A percentile compares a stretch with the other conserved stretches of the same genome.
Conservation (phyloP, 1,284 basidiomycete species). For the Boletellus deceptivus region DNA sequence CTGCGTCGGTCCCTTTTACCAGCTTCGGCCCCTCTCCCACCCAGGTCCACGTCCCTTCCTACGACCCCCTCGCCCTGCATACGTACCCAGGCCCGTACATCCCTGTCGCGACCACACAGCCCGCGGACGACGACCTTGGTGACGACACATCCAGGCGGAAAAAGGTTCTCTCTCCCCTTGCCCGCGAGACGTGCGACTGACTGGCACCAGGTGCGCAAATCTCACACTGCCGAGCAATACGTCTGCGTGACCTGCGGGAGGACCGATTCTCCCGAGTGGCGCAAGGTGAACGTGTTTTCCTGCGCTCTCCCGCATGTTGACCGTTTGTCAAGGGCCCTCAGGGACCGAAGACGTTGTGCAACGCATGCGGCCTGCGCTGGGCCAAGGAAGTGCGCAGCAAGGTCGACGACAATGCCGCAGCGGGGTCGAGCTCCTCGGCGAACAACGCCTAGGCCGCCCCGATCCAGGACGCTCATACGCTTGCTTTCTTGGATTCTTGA, state of each 20-base stretch:
- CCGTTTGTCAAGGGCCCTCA: slow-evolving; percentile 58
- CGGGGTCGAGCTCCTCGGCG: slow-evolving; percentile 21
- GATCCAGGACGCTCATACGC: not conserved
- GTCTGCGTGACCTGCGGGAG: slow-evolving; percentile 78
- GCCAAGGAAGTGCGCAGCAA: slow-evolving; percentile 63
- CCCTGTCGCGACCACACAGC: slow-evolving; percentile 14
- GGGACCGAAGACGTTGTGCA: slow-evolving; percentile 85
- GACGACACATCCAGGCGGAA: slow-evolving; percentile 36
- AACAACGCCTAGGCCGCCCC: slow-evolving; percentile 12
- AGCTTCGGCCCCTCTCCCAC: slow-evolving; percentile 9
- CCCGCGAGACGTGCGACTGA: slow-evolving; percentile 4
- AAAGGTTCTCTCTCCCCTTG: slow-evolving; percentile 34
- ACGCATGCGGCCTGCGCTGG: slow-evolving; percentile 84
- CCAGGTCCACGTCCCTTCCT: slow-evolving; percentile 14
- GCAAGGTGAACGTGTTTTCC: slow-evolving; percentile 52
- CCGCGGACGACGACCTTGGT: slow-evolving; percentile 26
- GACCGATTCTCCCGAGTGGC: slow-evolving; percentile 82
- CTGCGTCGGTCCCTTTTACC: slow-evolving; percentile 17
- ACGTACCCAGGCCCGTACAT: slow-evolving; percentile 18
- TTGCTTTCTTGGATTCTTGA: slow-evolving; percentile 20
- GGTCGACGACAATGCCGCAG: slow-evolving; percentile 31
- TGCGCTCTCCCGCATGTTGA: slow-evolving; percentile 14
- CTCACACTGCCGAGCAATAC: slow-evolving; percentile 57
- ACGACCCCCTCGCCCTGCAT: slow-evolving; percentile 20
- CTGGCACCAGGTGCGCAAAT: slow-evolving; percentile 42